A percentile compares a stretch with the other conserved stretches of the same genome.
phyloP scores from a whole-genome alignment of 2,329 filamentous ascomycete genomes.

The Aspergillus eucalypticola region DNA sequence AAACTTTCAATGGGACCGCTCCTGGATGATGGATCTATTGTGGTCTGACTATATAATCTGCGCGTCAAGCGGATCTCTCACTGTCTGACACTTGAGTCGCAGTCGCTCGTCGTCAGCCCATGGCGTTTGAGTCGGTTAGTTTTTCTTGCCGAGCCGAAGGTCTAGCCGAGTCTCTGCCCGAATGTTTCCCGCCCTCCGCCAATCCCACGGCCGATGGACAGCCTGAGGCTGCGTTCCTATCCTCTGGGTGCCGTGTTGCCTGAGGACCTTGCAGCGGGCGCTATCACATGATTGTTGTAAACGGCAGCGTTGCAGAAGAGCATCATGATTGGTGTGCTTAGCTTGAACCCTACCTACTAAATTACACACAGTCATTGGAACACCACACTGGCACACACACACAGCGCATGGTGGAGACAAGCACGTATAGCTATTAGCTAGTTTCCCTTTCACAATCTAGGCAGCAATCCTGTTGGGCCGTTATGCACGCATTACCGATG shows the following conservation, averaged over 20 bases:
- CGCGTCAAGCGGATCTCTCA: neutral
- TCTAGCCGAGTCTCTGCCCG: neutral
- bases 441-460: neutral
- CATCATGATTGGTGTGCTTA: neutral
- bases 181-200: neutral
- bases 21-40: neutral
- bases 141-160: neutral
- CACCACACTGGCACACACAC: neutral
- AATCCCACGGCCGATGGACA: neutral
- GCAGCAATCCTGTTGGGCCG: neutral
- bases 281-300: neutral
- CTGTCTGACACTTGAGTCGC: neutral
- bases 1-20: neutral
- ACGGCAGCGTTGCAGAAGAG: neutral
- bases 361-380: neutral
- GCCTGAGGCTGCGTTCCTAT: neutral
- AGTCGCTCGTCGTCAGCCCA: neutral
- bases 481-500: slow-evolving; percentile 2
- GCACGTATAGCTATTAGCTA: too few species aligned
- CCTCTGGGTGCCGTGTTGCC: neutral
- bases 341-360: neutral
- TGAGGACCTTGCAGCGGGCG: neutral
- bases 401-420: neutral
- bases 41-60: neutral
- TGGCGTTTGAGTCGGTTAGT: neutral